Base-by-base conservation (phyloP, 192 early-diverging fungal genomes). In the Backusella sp. region DNA sequence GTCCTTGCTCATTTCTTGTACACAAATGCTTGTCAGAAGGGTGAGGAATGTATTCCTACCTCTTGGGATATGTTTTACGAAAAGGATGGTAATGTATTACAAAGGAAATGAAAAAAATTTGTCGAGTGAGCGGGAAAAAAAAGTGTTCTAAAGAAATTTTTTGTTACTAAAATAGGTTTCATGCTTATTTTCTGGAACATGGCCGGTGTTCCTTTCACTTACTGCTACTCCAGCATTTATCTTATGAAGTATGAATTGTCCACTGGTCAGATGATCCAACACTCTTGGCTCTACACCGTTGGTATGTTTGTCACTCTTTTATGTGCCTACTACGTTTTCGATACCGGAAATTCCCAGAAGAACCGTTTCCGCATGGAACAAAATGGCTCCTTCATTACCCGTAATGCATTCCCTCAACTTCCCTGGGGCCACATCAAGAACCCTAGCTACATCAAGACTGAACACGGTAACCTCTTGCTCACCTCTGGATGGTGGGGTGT, bases 401-500 rank as follows among this genome's bases (percentile, higher is more conserved):
- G 85, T 41, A 36, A 80, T 12, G 76, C 83, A 30, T 86, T 86
- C 68, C 85, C 85, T 71, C 85, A 86, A 79, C 73, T 86, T 36
- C 83, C 83, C 17, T 86, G 75, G 42, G 85, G 85, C 19, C 80
- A 79, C n/a, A 76, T 91, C 68, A 76, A 82, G 70, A 86, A 94
- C 80, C 86, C 91, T 37, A 87, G 83, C 36, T 92, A 83, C 73
- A 88, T 94, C 41, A 77, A 89, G 73, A 94, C 92, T n/a, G 73
- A 83, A 67, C 77, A 86, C 19, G 92, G 92, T 42, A 88, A 84
- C 74, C 73, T 83, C 28, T 79, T 94, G 26, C 73, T 94, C 11
- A 82, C 85, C 6, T 68, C 66, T 14, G 92, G 92, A 11, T 94
- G 92, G 92, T 94, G 92, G 92, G 90, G 92, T 14, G 62, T 86